Evolutionary conservation across 164 flowering plant genomes (phyloP).

Genomic region (Stephania japonica): DNA sequence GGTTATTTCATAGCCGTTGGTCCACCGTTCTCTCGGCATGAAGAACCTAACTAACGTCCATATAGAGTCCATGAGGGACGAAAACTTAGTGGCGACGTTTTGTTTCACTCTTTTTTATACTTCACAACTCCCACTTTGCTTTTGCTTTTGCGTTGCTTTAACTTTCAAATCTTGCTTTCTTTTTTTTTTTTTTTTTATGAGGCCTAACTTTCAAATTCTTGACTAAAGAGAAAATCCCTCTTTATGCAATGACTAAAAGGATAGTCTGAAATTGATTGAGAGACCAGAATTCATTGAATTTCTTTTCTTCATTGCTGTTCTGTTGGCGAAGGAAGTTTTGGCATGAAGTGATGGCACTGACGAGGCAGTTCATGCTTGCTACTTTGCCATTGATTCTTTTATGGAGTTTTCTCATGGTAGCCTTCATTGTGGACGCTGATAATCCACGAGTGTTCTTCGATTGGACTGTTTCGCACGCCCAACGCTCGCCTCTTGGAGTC

Average conservation of each 20-base stretch:
- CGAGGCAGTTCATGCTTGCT: background rate
- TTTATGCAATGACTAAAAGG: background rate
- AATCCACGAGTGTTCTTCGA: slow-evolving; percentile 10
- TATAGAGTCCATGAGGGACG: background rate
- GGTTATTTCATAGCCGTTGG: background rate
- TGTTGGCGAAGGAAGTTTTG: slow-evolving; percentile 1
- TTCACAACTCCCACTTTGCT: background rate
- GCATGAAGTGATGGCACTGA: slow-evolving; percentile 3
- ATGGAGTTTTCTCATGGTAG: background rate
- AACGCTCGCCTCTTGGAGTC: slow-evolving; percentile 15
- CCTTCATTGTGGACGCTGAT: slow-evolving; percentile 2
- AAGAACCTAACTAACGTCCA: slow-evolving; percentile 11
- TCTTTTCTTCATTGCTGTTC: background rate
- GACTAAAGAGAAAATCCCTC: background rate
- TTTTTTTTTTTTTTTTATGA: too few relatives aligned
- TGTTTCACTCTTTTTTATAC: background rate
- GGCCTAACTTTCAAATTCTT: too few relatives aligned
- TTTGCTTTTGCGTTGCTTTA: background rate
- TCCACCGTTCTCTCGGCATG: background rate
- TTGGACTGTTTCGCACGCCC: slow-evolving; percentile 23
- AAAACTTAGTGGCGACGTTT: background rate
- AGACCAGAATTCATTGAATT: too few relatives aligned
- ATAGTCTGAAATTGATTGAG: too few relatives aligned
- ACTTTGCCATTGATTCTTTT: background rate
- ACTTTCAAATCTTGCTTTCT: background rate